Evolutionary conservation across 192 early-diverging fungal genomes (phyloP).

Genomic region (Coemansia sp.): DNA sequence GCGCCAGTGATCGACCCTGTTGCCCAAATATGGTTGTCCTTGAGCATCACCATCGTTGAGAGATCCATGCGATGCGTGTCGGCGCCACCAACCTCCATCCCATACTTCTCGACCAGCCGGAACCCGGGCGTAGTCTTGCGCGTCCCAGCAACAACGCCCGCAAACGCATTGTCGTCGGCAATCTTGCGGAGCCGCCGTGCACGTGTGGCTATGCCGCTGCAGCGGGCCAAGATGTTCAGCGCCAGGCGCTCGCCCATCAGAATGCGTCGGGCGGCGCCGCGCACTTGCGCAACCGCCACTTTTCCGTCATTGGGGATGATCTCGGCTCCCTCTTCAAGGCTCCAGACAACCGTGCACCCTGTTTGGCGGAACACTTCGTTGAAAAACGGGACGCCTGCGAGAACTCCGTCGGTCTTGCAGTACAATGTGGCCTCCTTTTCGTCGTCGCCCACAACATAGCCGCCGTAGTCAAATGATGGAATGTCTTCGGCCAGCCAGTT

Average conservation of each 20-base stretch:
- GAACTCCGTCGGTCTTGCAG: slow-evolving; percentile 85
- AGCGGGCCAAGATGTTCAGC: slow-evolving; percentile 91
- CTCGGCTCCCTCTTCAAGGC: slow-evolving; percentile 74
- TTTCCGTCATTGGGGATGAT: slow-evolving; percentile 70
- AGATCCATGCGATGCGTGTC: slow-evolving; percentile 98
- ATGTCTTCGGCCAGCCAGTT: slow-evolving; percentile 92
- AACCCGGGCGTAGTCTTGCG: slow-evolving; percentile 99
- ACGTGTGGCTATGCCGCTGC: slow-evolving; percentile 87
- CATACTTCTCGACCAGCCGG: slow-evolving; percentile 97
- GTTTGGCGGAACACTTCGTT: slow-evolving; percentile 92
- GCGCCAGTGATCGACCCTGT: slow-evolving; percentile 92
- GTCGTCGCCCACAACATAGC: slow-evolving; percentile 92
- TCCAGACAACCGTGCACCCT: slow-evolving; percentile 92
- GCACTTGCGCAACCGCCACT: slow-evolving; percentile 73
- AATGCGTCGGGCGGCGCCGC: slow-evolving; percentile 79
- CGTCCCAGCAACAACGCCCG: slow-evolving; percentile 91
- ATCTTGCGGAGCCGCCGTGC: slow-evolving; percentile 56
- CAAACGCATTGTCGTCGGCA: slow-evolving; percentile 72
- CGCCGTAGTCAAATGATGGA: slow-evolving; percentile 98
- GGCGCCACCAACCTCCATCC: slow-evolving; percentile 93
- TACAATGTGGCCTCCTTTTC: slow-evolving; percentile 81
- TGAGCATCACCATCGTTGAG: slow-evolving; percentile 98
- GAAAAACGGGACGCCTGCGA: slow-evolving; percentile 96
- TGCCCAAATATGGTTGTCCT: slow-evolving; percentile 99
- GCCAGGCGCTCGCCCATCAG: slow-evolving; percentile 93